A percentile compares a stretch with the other conserved stretches of the same genome.
phyloP scores from a whole-genome alignment of 1,284 basidiomycete genomes.

The Retiboletus flavoniger region DNA sequence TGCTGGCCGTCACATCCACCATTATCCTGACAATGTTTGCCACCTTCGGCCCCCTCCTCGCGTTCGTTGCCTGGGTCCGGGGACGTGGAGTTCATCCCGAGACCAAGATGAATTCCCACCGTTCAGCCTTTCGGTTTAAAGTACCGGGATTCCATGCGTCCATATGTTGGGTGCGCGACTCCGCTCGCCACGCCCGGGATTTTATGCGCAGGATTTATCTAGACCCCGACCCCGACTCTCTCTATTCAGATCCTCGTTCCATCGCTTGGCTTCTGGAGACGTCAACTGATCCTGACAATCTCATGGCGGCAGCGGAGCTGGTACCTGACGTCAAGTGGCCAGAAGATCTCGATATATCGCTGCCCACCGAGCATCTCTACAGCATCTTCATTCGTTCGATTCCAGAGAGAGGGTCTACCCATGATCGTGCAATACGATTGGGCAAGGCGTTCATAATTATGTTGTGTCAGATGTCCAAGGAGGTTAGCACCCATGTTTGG shows the following conservation, averaged over 20 bases:
- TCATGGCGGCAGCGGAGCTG: constrained; percentile 11
- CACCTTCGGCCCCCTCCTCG: neutral
- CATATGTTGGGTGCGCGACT: neutral
- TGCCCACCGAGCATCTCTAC: constrained; percentile 7
- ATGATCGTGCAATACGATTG: constrained; percentile 1
- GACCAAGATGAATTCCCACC: neutral
- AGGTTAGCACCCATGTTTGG: constrained; percentile 1
- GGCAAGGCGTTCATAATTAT: constrained; percentile 9
- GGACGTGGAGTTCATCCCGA: neutral
- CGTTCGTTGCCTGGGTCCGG: neutral
- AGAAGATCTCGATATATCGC: constrained; percentile 6
- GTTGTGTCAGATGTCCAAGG: neutral
- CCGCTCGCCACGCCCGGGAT: neutral
- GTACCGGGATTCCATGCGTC: neutral
- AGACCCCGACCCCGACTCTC: neutral
- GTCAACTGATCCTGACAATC: constrained; percentile 15
- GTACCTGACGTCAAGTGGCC: constrained; percentile 13
- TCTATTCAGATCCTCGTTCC: neutral
- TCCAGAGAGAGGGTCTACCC: neutral
- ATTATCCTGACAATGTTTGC: neutral
- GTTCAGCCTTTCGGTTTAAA: neutral
- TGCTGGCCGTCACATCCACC: neutral
- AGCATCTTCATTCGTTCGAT: constrained; percentile 8
- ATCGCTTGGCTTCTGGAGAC: constrained; percentile 15
- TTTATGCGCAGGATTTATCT: constrained; percentile 1